These are phyloP conservation scores for Termitomyces sp. DNA, from an alignment of 1,284 basidiomycete species.

Conservation along the genomic window DNA sequence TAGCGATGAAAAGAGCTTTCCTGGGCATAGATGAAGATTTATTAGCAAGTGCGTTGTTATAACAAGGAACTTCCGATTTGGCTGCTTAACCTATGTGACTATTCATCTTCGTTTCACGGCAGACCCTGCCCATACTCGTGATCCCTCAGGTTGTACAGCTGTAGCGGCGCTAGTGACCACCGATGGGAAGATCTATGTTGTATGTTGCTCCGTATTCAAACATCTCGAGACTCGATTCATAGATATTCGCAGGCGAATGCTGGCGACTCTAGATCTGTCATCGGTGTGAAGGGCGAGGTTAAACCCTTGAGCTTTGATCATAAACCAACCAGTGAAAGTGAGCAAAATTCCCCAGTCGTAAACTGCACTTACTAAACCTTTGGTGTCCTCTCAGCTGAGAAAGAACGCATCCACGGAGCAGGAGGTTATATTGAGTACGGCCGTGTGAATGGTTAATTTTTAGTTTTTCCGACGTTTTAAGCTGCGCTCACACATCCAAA, in stretches of 20 bases:
- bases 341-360: slow-evolving; percentile 24
- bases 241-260: slow-evolving; percentile 80
- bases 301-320: slow-evolving; percentile 93
- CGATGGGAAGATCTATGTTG: slow-evolving; percentile 77
- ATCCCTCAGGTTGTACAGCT: slow-evolving; percentile 96
- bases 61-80: slow-evolving; percentile 5
- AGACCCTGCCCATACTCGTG: slow-evolving; percentile 86
- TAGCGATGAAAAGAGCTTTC: slow-evolving; percentile 86
- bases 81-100: slow-evolving; percentile 1
- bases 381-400: slow-evolving; percentile 58
- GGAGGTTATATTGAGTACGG: slow-evolving; percentile 98
- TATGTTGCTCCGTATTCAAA: slow-evolving; percentile 34
- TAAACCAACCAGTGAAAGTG: slow-evolving; percentile 87
- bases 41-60: slow-evolving; percentile 60
- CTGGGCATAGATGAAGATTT: slow-evolving; percentile 94
- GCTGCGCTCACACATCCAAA: slow-evolving; percentile 28
- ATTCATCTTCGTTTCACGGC: slow-evolving; percentile 2
- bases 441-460: slow-evolving; percentile 84
- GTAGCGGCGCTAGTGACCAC: slow-evolving; percentile 82
- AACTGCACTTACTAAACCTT: background rate
- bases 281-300: slow-evolving; percentile 80
- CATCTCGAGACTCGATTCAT: slow-evolving; percentile 5
- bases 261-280: slow-evolving; percentile 93
- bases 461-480: background rate
- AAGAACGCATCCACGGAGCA: slow-evolving; percentile 82